Conservation (phyloP, 2,329 filamentous ascomycete species). For the Hypoxylon sp. region DNA sequence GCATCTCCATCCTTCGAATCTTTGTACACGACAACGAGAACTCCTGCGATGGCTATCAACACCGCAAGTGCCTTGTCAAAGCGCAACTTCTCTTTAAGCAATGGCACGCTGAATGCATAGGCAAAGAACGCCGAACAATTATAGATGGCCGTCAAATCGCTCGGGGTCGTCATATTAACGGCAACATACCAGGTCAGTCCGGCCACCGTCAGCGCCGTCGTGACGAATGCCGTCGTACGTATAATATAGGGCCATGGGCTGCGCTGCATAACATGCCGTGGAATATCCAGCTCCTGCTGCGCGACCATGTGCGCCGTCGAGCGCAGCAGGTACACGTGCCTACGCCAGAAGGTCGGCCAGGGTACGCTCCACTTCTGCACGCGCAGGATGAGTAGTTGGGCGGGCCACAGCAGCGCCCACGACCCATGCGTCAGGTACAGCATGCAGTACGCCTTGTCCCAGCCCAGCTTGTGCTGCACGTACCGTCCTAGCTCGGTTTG, state of each 20-base stretch:
- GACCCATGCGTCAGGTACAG: conserved; percentile 97
- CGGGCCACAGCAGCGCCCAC: conserved; percentile 90
- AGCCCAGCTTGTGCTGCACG: conserved; percentile 91
- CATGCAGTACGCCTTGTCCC: conserved; percentile 99
- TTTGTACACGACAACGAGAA: conserved; percentile 95
- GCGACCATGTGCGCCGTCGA: conserved; percentile 85
- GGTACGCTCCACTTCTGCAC: conserved; percentile 83
- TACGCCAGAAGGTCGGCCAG: conserved; percentile 88
- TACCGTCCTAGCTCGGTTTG: conserved; percentile 97
- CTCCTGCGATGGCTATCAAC: conserved; percentile 86
- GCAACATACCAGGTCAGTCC: conserved; percentile 97
- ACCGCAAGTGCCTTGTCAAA: conserved; percentile 90
- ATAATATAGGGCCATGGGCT: conserved; percentile 78
- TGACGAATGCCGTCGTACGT: conserved; percentile 84
- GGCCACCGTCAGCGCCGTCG: conserved; percentile 87
- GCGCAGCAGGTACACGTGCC: conserved; percentile 66
- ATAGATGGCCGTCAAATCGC: conserved; percentile 97
- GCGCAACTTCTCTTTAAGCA: conserved; percentile 87
- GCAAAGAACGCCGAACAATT: conserved; percentile 99
- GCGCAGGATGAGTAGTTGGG: conserved; percentile 84
- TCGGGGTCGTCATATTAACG: conserved; percentile 91
- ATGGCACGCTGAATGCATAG: conserved; percentile 93
- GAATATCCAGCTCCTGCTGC: conserved; percentile 79
- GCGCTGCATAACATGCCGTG: conserved; percentile 58
- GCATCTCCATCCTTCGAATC: conserved; percentile 69